Evolutionary conservation across 1,284 basidiomycete genomes (phyloP).

Genomic region (Athelia sp.): DNA sequence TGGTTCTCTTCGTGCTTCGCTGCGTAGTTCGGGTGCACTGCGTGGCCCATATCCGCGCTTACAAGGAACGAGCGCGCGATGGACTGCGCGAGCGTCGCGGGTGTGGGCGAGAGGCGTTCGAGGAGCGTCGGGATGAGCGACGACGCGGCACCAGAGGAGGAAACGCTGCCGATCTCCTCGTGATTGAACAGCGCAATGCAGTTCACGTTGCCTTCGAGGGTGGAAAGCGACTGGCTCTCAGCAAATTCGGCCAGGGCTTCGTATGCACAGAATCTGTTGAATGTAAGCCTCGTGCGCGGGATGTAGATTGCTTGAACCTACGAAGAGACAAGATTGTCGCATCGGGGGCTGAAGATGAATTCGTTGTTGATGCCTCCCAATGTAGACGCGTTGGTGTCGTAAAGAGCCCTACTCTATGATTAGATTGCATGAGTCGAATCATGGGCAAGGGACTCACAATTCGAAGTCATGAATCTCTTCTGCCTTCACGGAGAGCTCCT

Average conservation of each 20-base stretch:
- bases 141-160: constrained; percentile 87
- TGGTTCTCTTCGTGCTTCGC: constrained; percentile 87
- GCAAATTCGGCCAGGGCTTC: constrained; percentile 72
- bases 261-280: constrained; percentile 77
- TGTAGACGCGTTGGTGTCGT: constrained; percentile 83
- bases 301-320: constrained; percentile 35
- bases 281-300: constrained; percentile 1
- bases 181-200: constrained; percentile 94
- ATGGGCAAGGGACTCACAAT: constrained; percentile 52
- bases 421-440: background rate
- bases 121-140: constrained; percentile 83
- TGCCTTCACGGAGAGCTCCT: constrained; percentile 73
- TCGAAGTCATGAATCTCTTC: constrained; percentile 96
- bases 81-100: constrained; percentile 59
- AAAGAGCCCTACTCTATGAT: constrained; percentile 54
- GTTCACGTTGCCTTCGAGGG: constrained; percentile 78
- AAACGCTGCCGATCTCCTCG: constrained; percentile 87
- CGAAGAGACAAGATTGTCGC: constrained; percentile 95
- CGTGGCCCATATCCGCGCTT: constrained; percentile 85
- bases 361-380: constrained; percentile 92
- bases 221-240: constrained; percentile 37
- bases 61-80: constrained; percentile 78
- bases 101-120: constrained; percentile 69
- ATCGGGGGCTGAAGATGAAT: constrained; percentile 87
- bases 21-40: constrained; percentile 86